These are phyloP conservation scores for Solanum etuberosum DNA, from an alignment of 257 asterid genomes.

Conservation along the genomic window DNA sequence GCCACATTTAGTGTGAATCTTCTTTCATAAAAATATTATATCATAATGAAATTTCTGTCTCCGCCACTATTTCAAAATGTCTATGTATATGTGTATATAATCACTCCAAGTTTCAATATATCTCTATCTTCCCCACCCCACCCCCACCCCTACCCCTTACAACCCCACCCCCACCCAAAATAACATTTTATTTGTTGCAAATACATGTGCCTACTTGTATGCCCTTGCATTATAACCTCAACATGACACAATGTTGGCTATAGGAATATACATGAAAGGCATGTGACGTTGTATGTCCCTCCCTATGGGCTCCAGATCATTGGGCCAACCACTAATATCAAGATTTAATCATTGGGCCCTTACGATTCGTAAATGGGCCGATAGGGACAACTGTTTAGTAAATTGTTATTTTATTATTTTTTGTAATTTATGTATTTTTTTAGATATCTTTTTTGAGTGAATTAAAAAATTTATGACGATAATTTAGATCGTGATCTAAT, in stretches of 20 bases:
- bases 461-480: neutral
- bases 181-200: neutral
- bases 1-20: too few relatives aligned
- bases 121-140: neutral
- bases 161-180: neutral
- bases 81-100: neutral
- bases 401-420: neutral
- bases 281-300: slow-evolving; percentile 30
- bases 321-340: neutral
- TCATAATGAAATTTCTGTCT: neutral
- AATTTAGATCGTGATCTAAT: neutral
- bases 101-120: neutral
- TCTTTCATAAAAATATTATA: neutral
- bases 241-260: slow-evolving; percentile 51
- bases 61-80: neutral
- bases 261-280: slow-evolving; percentile 15
- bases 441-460: neutral
- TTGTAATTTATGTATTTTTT: neutral
- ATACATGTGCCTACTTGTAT: slow-evolving; percentile 28
- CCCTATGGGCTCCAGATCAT: slow-evolving; percentile 24
- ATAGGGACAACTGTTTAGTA: neutral
- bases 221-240: slow-evolving; percentile 16
- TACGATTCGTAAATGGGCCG: neutral
- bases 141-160: neutral
- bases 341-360: neutral